Percentiles rank a stretch among this genome's conserved stretches.
phyloP scores from a whole-genome alignment of 2,329 filamentous ascomycete species.

The Cercospora zeae-maydis region DNA sequence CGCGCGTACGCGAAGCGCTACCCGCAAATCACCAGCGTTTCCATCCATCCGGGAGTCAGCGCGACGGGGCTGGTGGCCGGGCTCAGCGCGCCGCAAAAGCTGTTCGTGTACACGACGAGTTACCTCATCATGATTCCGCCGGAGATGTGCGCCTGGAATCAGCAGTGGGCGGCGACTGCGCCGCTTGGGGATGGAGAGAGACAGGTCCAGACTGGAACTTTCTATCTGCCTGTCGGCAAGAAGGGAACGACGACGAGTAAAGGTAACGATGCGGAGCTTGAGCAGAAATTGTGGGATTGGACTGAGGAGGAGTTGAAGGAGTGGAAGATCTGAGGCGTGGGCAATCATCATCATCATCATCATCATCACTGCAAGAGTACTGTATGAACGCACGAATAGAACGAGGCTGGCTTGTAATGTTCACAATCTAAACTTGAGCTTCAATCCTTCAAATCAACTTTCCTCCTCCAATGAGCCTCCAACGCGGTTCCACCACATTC shows the following conservation, averaged over 20 bases:
- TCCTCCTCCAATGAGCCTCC: neutral
- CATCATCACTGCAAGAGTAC: too few relatives aligned
- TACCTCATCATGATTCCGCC: slow-evolving; percentile 19
- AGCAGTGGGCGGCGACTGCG: slow-evolving; percentile 43
- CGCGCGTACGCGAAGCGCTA: slow-evolving; percentile 43
- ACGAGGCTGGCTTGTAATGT: too few relatives aligned
- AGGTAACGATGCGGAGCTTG: slow-evolving; percentile 29
- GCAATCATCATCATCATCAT: too few relatives aligned
- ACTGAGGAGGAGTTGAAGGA: slow-evolving; percentile 27
- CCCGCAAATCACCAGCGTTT: slow-evolving; percentile 44
- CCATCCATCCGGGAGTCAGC: slow-evolving; percentile 51
- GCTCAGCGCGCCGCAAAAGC: slow-evolving; percentile 7
- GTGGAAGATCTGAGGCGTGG: slow-evolving; percentile 15
- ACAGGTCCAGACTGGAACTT: slow-evolving; percentile 28
- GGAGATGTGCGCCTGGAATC: slow-evolving; percentile 39
- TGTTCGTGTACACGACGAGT: slow-evolving; percentile 15
- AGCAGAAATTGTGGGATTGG: slow-evolving; percentile 38
- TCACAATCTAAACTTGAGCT: too few relatives aligned
- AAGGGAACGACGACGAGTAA: slow-evolving; percentile 23
- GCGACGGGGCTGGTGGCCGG: slow-evolving; percentile 42
- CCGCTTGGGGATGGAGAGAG: slow-evolving; percentile 35
- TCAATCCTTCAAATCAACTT: too few relatives aligned
- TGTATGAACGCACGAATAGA: too few relatives aligned
- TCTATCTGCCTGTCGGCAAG: slow-evolving; percentile 43
- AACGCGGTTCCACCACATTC: neutral